phyloP scores from a whole-genome alignment of 1,284 basidiomycete species.

The Boletellus deceptivus region DNA sequence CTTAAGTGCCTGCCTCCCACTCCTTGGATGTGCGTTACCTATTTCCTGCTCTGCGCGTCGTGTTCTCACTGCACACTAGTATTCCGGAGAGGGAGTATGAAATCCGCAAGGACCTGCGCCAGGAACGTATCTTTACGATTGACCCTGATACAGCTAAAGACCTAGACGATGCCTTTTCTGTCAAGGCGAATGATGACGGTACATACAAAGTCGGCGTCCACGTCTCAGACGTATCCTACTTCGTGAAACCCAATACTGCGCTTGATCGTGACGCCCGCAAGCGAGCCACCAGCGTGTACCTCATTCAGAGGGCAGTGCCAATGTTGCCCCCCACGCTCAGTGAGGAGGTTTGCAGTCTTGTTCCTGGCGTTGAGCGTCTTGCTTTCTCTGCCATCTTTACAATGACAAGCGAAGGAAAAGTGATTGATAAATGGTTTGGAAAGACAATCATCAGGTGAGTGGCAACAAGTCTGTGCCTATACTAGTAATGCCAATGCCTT shows the following conservation, averaged over 20 bases:
- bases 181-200: slow-evolving; percentile 87
- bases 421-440: slow-evolving; percentile 89
- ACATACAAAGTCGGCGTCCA: slow-evolving; percentile 92
- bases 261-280: slow-evolving; percentile 97
- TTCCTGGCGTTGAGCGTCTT: slow-evolving; percentile 84
- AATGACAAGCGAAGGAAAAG: slow-evolving; percentile 78
- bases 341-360: slow-evolving; percentile 91
- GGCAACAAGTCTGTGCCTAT: not conserved
- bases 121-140: slow-evolving; percentile 88
- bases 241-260: slow-evolving; percentile 94
- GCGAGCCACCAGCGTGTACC: slow-evolving; percentile 94
- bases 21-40: slow-evolving; percentile 79
- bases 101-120: slow-evolving; percentile 82
- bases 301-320: slow-evolving; percentile 92
- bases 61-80: slow-evolving; percentile 37
- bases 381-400: slow-evolving; percentile 90
- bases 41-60: not conserved
- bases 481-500: slow-evolving; percentile 8
- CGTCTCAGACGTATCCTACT: slow-evolving; percentile 94
- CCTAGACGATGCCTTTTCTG: slow-evolving; percentile 91
- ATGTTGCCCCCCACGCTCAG: slow-evolving; percentile 93
- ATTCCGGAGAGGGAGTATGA: slow-evolving; percentile 92
- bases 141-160: slow-evolving; percentile 91
- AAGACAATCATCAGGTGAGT: slow-evolving; percentile 87
- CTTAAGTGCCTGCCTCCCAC: slow-evolving; percentile 93